Evolutionary conservation across 2,329 filamentous ascomycete species (phyloP).

Genomic region (Graphilbum sp.): DNA sequence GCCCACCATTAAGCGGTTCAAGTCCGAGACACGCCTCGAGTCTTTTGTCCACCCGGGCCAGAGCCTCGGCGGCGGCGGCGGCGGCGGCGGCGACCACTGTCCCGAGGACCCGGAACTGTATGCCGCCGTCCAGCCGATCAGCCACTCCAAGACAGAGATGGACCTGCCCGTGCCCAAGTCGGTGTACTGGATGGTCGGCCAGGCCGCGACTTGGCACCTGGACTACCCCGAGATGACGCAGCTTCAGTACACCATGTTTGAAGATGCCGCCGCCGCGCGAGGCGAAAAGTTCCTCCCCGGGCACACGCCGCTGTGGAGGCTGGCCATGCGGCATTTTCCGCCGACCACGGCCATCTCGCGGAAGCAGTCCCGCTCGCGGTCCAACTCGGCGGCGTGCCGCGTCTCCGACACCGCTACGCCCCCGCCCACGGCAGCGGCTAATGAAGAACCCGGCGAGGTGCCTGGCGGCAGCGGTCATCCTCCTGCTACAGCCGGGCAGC

Average conservation of each 20-base stretch:
- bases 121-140: conserved; percentile 31
- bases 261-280: conserved; percentile 29
- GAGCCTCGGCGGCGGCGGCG: neutral
- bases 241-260: conserved; percentile 39
- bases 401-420: conserved; percentile 1
- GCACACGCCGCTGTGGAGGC: conserved; percentile 33
- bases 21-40: conserved; percentile 26
- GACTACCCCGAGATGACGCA: conserved; percentile 48
- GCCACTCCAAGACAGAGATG: conserved; percentile 34
- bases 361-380: neutral
- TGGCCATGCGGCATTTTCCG: conserved; percentile 43
- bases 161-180: conserved; percentile 39
- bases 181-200: conserved; percentile 38
- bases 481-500: too few species aligned
- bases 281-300: conserved; percentile 37
- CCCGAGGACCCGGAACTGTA: conserved; percentile 30
- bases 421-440: too few species aligned
- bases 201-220: conserved; percentile 41
- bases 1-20: conserved; percentile 38
- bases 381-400: conserved; percentile 4
- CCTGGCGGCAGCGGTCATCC: too few species aligned
- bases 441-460: too few species aligned
- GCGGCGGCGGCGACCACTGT: too few species aligned
- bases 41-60: too few species aligned
- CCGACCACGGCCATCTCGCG: conserved; percentile 14